Base-by-base conservation (phyloP, 2,329 filamentous ascomycete genomes). In the Aureobasidium zeae region DNA sequence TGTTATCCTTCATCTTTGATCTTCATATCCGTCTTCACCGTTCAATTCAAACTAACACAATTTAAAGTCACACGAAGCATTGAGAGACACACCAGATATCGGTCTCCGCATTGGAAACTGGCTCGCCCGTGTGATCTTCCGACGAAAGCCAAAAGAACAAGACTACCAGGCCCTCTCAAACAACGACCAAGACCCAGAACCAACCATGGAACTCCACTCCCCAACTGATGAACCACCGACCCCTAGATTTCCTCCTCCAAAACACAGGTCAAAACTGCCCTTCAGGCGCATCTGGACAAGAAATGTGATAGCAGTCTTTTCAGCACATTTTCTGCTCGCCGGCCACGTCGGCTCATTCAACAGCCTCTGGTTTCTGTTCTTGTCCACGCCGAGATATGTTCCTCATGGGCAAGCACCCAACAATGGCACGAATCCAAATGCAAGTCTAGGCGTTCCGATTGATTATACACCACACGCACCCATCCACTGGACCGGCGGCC, bases 311-410 rank as follows among this genome's bases (percentile, higher is more conserved):
- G 53, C 61, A 37, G 69, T 66, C 0, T 55, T 71, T 4, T 52
- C 65, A 5, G 58, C 67, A 1, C 67, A 71, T 46, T 66, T 62
- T 10, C 51, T 69, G 16, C 59, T 71, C 4, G 64, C 67, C 6
- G 62, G 66, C 57, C 69, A 72, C 47, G 62, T 71, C 15, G 66
- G 69, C 4, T 68, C 65, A 1, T 71, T 71, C 60, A 69, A 63
- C 53, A 64, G 61, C 20, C 57, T 71, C 22, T 71, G 67, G 66
- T 71, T 69, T 51, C 64, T 70, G 41, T 71, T 68, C 51, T 63
- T 72, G 22, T 69, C 66, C 2, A 63, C 67, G 3, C 65, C 66
- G 2, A 63, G 67, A 28, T 69, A 60, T 50, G 30, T 36, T 11
- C 30, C 42, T 9, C 44, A 28, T 22, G 24, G 21, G 5, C 24